A percentile compares a stretch with the other conserved stretches of the same genome.
These are phyloP conservation scores for Sophora flavescens DNA, from an alignment of 306 rosid genomes.

Conservation along the genomic window DNA sequence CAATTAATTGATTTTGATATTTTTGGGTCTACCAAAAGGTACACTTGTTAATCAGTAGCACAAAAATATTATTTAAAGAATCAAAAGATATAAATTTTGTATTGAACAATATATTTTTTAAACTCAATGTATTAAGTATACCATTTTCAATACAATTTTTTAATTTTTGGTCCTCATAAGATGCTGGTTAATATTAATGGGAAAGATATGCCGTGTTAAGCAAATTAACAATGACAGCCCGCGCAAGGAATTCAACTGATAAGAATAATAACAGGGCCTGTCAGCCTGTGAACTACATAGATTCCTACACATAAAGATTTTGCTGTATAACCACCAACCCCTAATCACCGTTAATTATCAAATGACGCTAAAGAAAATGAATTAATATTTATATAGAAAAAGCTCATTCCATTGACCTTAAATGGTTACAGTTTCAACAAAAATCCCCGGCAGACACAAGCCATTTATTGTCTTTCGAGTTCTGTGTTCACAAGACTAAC, in stretches of 20 bases:
- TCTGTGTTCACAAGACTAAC: conserved; percentile 45
- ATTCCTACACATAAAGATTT: not conserved
- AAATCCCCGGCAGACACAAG: conserved; percentile 41
- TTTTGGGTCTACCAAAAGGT: too few relatives aligned
- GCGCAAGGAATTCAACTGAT: not conserved
- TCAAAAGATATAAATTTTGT: too few relatives aligned
- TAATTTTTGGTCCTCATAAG: too few relatives aligned
- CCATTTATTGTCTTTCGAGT: not conserved
- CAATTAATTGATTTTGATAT: too few relatives aligned
- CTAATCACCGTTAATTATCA: not conserved
- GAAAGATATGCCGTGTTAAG: too few relatives aligned
- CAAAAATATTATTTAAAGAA: too few relatives aligned
- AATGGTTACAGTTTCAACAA: conserved; percentile 25
- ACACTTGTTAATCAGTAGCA: too few relatives aligned
- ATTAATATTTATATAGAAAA: conserved; percentile 7
- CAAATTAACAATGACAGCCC: not conserved
- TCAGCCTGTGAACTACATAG: not conserved
- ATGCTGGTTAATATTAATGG: too few relatives aligned
- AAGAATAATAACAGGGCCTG: too few relatives aligned
- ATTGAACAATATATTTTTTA: too few relatives aligned
- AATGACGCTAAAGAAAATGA: conserved; percentile 11
- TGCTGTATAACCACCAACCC: not conserved
- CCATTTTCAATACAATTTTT: too few relatives aligned
- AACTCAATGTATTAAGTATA: too few relatives aligned
- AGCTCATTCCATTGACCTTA: conserved; percentile 38